Evolutionary conservation across 2,329 filamentous ascomycete genomes (phyloP), one percentile per base, ranked within the genome.

Genomic region (Cadophora sp.): DNA sequence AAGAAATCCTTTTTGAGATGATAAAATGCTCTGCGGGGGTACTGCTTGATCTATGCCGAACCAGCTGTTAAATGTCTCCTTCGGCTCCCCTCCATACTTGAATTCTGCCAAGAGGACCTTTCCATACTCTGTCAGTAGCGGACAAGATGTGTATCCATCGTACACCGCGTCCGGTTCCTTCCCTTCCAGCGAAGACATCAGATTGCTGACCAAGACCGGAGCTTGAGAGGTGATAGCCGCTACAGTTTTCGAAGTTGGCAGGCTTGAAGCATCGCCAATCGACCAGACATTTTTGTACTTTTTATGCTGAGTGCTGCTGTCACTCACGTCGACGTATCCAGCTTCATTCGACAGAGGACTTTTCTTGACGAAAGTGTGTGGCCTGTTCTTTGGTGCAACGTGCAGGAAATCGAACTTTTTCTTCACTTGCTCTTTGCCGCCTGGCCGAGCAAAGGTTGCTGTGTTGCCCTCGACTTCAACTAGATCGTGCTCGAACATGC

Each of bases 1-100:
- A 90, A 90, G 73, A 90, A 90, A 74, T 89, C 84, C 79, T 88
- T 90, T 81, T 90, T 90, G 55, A 90, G 72, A 72, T 89, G 80
- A 71, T 87, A 90, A 74, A 90, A 90, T 0, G 83, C 79, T 3
- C 83, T 82, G 3, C 87, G 82, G 1, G 88, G 88, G 88, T 11
- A 78, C 78, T 0, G 77, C 82, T 77, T 90, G 88, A 72, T 90
- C 86, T 7, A 89, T 81, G 0, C 86, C 87, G 16, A 89, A 77
- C 75, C 77, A 79, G 3, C 80, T 77, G 4, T 79, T 81, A 70
- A 90, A 90, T 0, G 88, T 89, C 80, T 90, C 88, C 76, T 89
- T 88, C 7, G 88, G 87, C 71, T 81, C 82, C 9, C 85, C 86
- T 1, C 85, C 87, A 69, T 90, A 90, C 79, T 87, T 89, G 80